Conservation (phyloP, 768 basidiomycete genomes). For the Agaricus blazei region DNA sequence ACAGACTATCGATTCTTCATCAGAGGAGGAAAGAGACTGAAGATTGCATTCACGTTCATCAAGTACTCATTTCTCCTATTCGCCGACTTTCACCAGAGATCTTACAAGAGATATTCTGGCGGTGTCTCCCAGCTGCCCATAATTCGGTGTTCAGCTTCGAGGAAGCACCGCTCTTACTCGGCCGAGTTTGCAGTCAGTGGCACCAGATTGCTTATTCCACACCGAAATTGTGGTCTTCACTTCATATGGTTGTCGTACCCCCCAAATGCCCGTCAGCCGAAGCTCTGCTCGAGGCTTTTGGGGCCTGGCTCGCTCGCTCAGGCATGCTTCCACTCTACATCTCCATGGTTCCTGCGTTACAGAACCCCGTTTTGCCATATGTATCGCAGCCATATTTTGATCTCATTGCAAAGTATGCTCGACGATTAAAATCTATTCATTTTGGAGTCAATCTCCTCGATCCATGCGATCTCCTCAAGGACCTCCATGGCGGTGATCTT, state of each 20-base stretch:
- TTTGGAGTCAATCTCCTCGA: background rate
- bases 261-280: background rate
- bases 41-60: background rate
- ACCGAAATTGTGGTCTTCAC: slow-evolving; percentile 7
- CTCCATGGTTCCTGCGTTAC: background rate
- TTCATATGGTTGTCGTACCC: slow-evolving; percentile 1
- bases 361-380: background rate
- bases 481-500: background rate
- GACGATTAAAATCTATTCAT: background rate
- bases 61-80: background rate
- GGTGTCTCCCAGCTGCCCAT: slow-evolving; percentile 7
- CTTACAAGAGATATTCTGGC: slow-evolving; percentile 11
- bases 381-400: background rate
- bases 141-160: slow-evolving; percentile 4
- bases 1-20: background rate
- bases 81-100: slow-evolving; percentile 1
- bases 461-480: background rate
- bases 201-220: slow-evolving; percentile 11
- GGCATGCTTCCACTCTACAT: background rate
- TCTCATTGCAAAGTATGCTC: background rate
- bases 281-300: background rate
- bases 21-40: background rate
- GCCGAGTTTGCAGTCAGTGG: slow-evolving; percentile 12
- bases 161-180: slow-evolving; percentile 11
- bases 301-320: slow-evolving; percentile 3